Evolutionary conservation across 2,329 filamentous ascomycete genomes (phyloP).

Genomic region (Pseudogymnoascus sp.): DNA sequence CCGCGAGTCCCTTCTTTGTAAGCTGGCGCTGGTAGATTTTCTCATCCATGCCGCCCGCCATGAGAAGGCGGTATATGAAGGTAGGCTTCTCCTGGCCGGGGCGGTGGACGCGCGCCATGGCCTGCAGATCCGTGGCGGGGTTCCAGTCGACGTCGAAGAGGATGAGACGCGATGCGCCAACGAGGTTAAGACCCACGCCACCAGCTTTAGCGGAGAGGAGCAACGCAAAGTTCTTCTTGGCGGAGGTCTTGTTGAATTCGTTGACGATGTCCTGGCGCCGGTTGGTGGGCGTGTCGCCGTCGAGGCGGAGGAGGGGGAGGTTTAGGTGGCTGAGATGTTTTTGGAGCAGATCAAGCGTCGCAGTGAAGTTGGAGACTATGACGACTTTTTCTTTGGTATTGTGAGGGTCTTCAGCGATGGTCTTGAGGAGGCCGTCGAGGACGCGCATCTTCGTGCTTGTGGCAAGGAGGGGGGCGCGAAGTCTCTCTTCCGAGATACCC

Average conservation of each 20-base stretch:
- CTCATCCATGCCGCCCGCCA: conserved; percentile 62
- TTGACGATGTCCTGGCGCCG: conserved; percentile 63
- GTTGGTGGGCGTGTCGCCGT: conserved; percentile 54
- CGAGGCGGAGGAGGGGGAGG: conserved; percentile 57
- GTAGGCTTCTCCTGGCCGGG: conserved; percentile 62
- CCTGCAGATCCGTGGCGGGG: conserved; percentile 63
- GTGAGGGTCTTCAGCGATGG: conserved; percentile 15
- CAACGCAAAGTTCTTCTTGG: conserved; percentile 55
- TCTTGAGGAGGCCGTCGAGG: conserved; percentile 54
- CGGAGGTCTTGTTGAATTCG: conserved; percentile 54
- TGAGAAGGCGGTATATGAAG: conserved; percentile 60
- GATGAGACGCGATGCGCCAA: conserved; percentile 60
- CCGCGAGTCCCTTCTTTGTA: conserved; percentile 61
- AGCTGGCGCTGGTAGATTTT: conserved; percentile 69
- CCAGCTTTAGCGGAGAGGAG: conserved; percentile 66
- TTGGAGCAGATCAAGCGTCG: conserved; percentile 59
- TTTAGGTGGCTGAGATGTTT: conserved; percentile 51
- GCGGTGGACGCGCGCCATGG: conserved; percentile 66
- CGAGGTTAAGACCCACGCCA: conserved; percentile 61
- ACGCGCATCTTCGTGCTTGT: conserved; percentile 59
- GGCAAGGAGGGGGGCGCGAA: conserved; percentile 44
- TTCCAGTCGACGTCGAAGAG: conserved; percentile 74
- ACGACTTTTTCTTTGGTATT: conserved; percentile 60
- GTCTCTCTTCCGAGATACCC: conserved; percentile 45
- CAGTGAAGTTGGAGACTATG: conserved; percentile 68